Percentiles rank a stretch among this genome's conserved stretches.
Conservation (phyloP, 352 stramenopile species). For the Globisporangium cederbergense region DNA sequence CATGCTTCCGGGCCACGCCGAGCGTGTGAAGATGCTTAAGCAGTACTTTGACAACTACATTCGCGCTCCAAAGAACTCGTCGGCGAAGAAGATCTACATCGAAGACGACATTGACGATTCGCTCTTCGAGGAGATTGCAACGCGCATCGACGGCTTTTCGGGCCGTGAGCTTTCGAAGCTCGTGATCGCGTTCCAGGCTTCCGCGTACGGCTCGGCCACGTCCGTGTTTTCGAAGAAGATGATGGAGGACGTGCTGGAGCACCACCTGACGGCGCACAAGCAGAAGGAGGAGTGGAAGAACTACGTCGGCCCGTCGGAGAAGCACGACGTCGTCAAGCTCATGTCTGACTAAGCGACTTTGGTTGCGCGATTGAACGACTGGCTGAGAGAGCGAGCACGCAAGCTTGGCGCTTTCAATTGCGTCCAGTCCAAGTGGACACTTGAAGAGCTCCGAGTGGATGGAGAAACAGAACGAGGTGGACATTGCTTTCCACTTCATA, state of each 20-base stretch:
- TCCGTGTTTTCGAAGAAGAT: slow-evolving; percentile 92
- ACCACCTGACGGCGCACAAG: slow-evolving; percentile 91
- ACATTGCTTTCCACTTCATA: not conserved
- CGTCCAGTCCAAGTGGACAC: slow-evolving; percentile 8
- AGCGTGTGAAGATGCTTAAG: slow-evolving; percentile 96
- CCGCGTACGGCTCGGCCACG: slow-evolving; percentile 95
- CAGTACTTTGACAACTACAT: slow-evolving; percentile 99
- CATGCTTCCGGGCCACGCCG: slow-evolving; percentile 89
- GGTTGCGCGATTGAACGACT: not conserved
- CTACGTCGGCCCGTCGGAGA: slow-evolving; percentile 58
- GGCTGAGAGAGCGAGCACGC: not conserved
- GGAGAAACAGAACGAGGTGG: not conserved
- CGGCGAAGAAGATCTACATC: slow-evolving; percentile 88
- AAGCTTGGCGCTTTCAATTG: slow-evolving; percentile 6
- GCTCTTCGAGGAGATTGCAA: slow-evolving; percentile 91
- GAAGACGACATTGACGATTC: slow-evolving; percentile 90
- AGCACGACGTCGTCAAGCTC: slow-evolving; percentile 50
- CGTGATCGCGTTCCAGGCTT: slow-evolving; percentile 98
- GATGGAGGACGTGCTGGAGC: slow-evolving; percentile 92
- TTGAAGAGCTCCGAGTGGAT: not conserved
- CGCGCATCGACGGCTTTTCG: slow-evolving; percentile 95
- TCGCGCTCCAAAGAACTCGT: slow-evolving; percentile 78
- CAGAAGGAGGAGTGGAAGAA: slow-evolving; percentile 94
- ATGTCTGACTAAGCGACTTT: slow-evolving; percentile 39
- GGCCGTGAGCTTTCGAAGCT: slow-evolving; percentile 99